A percentile compares a stretch with the other conserved stretches of the same genome.
Conservation (phyloP, 192 early-diverging fungal species). For the Phlyctochytrium planicorne region DNA sequence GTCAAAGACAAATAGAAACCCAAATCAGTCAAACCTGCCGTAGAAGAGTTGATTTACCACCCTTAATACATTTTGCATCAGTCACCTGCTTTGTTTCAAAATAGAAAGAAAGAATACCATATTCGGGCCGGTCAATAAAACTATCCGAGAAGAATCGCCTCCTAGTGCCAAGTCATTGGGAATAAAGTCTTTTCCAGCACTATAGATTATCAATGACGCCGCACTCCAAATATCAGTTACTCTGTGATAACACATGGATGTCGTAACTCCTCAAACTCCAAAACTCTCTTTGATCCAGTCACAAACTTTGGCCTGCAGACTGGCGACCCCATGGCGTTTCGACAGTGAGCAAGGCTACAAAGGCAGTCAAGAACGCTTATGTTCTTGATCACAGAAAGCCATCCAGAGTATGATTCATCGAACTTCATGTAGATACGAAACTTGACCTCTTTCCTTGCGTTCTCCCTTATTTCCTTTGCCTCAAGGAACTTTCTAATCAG, state of each 20-base stretch:
- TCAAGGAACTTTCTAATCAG: constrained; percentile 76
- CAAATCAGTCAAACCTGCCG: constrained; percentile 63
- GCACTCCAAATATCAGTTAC: constrained; percentile 25
- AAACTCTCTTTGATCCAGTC: constrained; percentile 47
- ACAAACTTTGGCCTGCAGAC: constrained; percentile 86
- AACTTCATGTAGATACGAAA: constrained; percentile 78
- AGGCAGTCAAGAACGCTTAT: constrained; percentile 89
- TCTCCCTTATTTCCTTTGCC: constrained; percentile 74
- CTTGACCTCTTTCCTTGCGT: constrained; percentile 74
- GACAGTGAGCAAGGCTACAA: constrained; percentile 60
- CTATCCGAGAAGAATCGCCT: constrained; percentile 61
- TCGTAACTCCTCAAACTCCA: constrained; percentile 86
- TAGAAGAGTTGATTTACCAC: constrained; percentile 95
- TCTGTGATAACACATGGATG: constrained; percentile 87
- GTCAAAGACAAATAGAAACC: constrained; percentile 3
- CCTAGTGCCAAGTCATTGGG: constrained; percentile 92
- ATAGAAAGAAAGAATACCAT: constrained; percentile 52
- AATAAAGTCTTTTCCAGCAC: constrained; percentile 71
- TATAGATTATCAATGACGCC: neutral
- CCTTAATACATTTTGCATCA: too few relatives aligned
- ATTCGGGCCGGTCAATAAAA: constrained; percentile 97
- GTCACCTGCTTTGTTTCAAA: constrained; percentile 1
- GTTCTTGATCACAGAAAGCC: constrained; percentile 68
- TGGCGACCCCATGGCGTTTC: constrained; percentile 66
- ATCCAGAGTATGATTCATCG: constrained; percentile 71